phyloP scores from a whole-genome alignment of 169 alveolate genomes.

The Amoebophrya sp. region DNA sequence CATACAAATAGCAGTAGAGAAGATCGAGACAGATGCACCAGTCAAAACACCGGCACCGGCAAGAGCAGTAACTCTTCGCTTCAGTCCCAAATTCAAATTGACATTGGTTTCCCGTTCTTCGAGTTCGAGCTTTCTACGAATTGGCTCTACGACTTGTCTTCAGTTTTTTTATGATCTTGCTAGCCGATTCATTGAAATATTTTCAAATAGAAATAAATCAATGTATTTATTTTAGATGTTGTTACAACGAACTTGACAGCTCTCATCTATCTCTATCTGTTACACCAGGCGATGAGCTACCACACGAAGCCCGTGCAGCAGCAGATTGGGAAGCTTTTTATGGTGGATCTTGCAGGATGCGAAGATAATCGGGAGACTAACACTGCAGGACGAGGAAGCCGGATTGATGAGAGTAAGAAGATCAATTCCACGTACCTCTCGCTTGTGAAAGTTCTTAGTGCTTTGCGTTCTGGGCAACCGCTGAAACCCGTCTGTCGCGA shows the following conservation, averaged over 20 bases:
- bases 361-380: constrained; percentile 39
- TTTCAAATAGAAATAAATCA: no score
- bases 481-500: constrained; percentile 13
- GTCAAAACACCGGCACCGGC: not conserved
- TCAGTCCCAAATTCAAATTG: no score
- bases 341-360: constrained; percentile 50
- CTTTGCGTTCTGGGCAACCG: not conserved
- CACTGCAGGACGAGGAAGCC: not conserved
- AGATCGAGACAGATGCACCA: not conserved
- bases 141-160: no score
- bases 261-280: no score
- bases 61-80: no score
- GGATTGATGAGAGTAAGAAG: not conserved
- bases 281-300: not conserved
- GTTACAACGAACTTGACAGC: no score
- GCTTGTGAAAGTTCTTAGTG: not conserved
- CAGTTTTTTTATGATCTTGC: no score
- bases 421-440: not conserved
- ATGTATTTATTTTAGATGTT: no score
- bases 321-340: constrained; percentile 23
- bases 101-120: no score
- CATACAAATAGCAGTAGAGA: constrained; percentile 18
- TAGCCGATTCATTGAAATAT: no score
- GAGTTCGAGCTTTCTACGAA: no score
- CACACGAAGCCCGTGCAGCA: constrained; percentile 14